Evolutionary conservation across 257 asterid species (phyloP), one percentile per base, ranked within the genome.

Genomic region (Echites panduratus): DNA sequence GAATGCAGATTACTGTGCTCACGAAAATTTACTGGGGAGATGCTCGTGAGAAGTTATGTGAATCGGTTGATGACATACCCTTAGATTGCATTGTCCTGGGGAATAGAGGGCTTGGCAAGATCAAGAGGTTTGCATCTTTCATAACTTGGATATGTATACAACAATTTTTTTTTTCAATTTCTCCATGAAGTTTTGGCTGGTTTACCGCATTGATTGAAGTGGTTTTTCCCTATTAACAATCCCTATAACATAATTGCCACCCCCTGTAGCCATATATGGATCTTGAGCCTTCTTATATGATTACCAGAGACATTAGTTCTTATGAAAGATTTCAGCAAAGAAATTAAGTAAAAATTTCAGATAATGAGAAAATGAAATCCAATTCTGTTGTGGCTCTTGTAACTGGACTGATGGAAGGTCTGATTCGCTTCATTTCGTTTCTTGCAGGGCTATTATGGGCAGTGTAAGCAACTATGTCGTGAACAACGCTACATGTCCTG

Each of bases 21-120:
- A 45, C 87, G 89, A 93, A 93, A 79, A 85, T 93, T 70, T 89
- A 59, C 77, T 93, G 96, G 96, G 98, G 97, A 2, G 98, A 93
- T 86, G 85, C 98, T 64, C 89, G 98, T 0, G 98, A 90, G 79
- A 90, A 90, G 85, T 16, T 93, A 69, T 90, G 96, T 32, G 91
- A 82, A 75, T 77, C 96, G 1, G 73, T 90, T 5, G 96, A 89
- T 13, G 79, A 68, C 24, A 82, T 88, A 78, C 97, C 96, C 54
- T 83, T 93, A 3, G 90, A 88, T 82, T 89, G 87, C 76, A 70
- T 93, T 29, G 90, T 91, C 66, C 69, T 93, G 7, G 97, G 98
- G 61, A 93, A 93, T 78, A 80, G 98, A 79, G 98, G 97, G 17
- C 97, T 93, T 70, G 98, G 98, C 82, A 80, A 80, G 73, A 63